phyloP scores from a whole-genome alignment of 345 rosid genomes.

The Euphorbia peplus region DNA sequence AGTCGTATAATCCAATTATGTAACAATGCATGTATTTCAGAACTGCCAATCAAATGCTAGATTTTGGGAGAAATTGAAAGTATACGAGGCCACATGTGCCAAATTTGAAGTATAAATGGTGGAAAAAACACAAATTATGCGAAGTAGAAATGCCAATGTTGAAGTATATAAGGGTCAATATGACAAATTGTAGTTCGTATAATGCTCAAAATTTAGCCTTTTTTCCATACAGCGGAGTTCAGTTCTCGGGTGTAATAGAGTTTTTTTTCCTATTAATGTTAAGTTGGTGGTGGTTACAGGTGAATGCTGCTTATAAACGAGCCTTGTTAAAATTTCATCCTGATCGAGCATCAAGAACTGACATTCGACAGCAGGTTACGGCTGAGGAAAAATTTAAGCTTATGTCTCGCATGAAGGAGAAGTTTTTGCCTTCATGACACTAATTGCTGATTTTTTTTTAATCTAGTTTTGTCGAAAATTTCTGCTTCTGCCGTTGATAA shows the following conservation, averaged over 20 bases:
- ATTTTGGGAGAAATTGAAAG: no score
- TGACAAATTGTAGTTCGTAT: no score
- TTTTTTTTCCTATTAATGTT: background rate
- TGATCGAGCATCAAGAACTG: slow-evolving; percentile 68
- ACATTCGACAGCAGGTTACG: slow-evolving; percentile 71
- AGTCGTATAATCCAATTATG: no score
- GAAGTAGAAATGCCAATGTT: background rate
- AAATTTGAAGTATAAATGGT: no score
- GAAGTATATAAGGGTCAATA: no score
- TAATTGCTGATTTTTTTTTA: slow-evolving; percentile 22
- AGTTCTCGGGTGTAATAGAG: no score
- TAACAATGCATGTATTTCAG: background rate
- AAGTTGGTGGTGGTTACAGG: slow-evolving; percentile 43
- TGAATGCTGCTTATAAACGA: slow-evolving; percentile 65
- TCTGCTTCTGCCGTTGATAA: background rate
- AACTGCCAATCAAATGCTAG: background rate
- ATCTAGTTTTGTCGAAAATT: background rate
- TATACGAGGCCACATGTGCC: background rate
- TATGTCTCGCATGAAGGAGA: slow-evolving; percentile 80
- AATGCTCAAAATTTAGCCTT: no score
- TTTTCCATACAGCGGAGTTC: no score
- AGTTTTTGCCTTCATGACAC: slow-evolving; percentile 36
- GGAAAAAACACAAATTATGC: background rate
- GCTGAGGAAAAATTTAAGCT: slow-evolving; percentile 92
- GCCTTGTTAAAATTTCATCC: slow-evolving; percentile 82